Conservation (phyloP, 2,329 filamentous ascomycete genomes). For the Talaromyces sp. region DNA sequence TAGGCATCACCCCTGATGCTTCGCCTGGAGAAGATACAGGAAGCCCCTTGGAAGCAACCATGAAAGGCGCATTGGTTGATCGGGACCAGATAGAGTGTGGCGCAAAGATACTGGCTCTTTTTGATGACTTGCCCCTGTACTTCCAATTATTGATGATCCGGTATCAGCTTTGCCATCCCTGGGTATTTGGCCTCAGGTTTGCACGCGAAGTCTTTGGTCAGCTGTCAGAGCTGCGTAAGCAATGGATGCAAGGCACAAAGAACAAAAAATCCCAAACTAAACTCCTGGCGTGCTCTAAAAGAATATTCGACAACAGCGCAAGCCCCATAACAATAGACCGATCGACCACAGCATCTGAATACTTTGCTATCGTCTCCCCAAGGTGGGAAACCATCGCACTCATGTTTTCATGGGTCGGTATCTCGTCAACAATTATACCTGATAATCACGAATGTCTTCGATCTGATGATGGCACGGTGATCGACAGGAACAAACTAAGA, state of each 20-base stretch:
- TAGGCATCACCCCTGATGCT: background rate
- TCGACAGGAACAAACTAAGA: conserved; percentile 11
- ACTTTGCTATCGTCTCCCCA: conserved; percentile 6
- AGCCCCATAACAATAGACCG: conserved; percentile 5
- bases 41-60: conserved; percentile 2
- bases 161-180: background rate
- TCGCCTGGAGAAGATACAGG: background rate
- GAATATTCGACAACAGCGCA: conserved; percentile 15
- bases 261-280: background rate
- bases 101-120: conserved; percentile 2
- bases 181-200: conserved; percentile 5
- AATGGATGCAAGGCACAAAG: conserved; percentile 4
- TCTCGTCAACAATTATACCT: conserved; percentile 12
- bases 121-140: conserved; percentile 8
- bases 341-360: conserved; percentile 13
- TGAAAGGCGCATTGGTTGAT: background rate
- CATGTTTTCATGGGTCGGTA: conserved; percentile 13
- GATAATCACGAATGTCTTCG: conserved; percentile 9
- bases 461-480: conserved; percentile 6
- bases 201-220: conserved; percentile 1
- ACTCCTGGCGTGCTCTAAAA: conserved; percentile 12
- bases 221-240: background rate
- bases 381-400: conserved; percentile 17
- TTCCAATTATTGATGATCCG: conserved; percentile 1
- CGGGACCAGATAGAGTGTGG: conserved; percentile 8